Percentiles rank a stretch among this genome's conserved stretches.
These are phyloP conservation scores for Taiwanofungus camphoratus DNA, from an alignment of 1,284 basidiomycete species.

Conservation along the genomic window DNA sequence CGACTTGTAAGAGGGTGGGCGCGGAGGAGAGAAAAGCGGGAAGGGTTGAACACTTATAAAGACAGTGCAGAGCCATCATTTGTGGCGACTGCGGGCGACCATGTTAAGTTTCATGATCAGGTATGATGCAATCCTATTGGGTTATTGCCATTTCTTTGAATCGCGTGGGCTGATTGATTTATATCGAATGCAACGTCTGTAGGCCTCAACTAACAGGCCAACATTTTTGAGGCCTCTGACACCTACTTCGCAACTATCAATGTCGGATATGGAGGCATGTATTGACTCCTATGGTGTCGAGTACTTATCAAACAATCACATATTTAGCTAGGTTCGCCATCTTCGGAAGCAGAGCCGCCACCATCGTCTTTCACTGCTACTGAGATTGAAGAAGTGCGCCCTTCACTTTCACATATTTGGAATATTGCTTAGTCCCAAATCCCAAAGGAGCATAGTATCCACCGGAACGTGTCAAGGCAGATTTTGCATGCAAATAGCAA, in stretches of 20 bases:
- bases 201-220: background rate
- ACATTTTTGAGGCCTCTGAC: background rate
- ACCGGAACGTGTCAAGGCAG: no score
- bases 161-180: background rate
- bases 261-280: background rate
- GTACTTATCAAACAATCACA: no score
- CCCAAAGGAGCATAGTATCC: no score
- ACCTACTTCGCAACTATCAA: background rate
- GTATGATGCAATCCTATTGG: no score
- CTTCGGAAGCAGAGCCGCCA: slow-evolving; percentile 19
- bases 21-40: slow-evolving; percentile 31
- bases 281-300: background rate
- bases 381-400: slow-evolving; percentile 15
- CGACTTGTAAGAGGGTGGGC: slow-evolving; percentile 49
- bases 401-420: background rate
- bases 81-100: no score
- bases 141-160: no score
- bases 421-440: no score
- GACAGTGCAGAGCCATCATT: slow-evolving; percentile 5
- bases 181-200: background rate
- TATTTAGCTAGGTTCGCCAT: slow-evolving; percentile 12
- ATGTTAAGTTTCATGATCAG: background rate
- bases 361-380: slow-evolving; percentile 20
- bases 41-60: slow-evolving; percentile 16
- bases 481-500: no score